phyloP scores from a whole-genome alignment of 78 protist genomes.

The Polysphondylium violaceum region DNA sequence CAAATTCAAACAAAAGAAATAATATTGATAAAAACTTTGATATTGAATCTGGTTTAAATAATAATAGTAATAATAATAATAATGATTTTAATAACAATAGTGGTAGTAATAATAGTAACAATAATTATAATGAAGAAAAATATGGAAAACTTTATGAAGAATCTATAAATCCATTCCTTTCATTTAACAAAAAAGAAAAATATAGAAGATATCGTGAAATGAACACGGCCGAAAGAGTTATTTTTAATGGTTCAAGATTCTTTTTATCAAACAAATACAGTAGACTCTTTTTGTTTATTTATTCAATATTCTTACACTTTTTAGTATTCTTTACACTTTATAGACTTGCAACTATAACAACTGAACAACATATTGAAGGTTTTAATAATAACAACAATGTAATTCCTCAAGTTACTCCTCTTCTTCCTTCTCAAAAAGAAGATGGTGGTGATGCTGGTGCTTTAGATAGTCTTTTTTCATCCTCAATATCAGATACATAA shows the following conservation, averaged over 20 bases:
- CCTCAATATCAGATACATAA: no score
- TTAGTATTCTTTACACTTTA: conserved; percentile 82
- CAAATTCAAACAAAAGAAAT: conserved; percentile 22
- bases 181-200: conserved; percentile 83
- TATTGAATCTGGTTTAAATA: background rate
- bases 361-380: conserved; percentile 20
- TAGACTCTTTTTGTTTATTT: conserved; percentile 83
- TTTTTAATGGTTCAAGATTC: conserved; percentile 77
- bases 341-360: conserved; percentile 37
- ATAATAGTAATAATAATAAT: background rate
- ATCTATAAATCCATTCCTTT: conserved; percentile 87
- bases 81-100: background rate
- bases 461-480: no score
- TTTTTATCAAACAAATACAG: conserved; percentile 79
- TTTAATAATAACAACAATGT: no score
- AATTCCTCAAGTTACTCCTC: no score
- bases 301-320: conserved; percentile 76
- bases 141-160: conserved; percentile 88
- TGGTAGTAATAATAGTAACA: conserved; percentile 6
- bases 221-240: conserved; percentile 81
- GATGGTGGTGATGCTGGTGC: no score
- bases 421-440: no score
- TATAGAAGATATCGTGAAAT: conserved; percentile 76
- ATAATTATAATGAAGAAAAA: conserved; percentile 46
- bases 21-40: background rate